Evolutionary conservation across 768 basidiomycete genomes (phyloP), one percentile per base, ranked within the genome.

Genomic region (Agaricus subrufescens): DNA sequence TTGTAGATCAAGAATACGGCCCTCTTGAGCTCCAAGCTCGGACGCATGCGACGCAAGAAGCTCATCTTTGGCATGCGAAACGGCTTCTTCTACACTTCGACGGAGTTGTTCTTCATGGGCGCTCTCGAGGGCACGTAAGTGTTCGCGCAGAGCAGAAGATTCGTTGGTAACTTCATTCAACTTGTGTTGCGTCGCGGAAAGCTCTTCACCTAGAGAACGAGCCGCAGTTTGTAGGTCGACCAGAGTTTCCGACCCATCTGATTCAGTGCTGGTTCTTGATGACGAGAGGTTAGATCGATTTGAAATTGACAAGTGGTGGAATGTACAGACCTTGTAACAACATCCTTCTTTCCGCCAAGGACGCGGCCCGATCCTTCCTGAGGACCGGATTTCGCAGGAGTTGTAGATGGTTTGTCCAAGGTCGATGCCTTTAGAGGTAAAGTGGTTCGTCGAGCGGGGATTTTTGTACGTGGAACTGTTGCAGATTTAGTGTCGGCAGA

Each of bases 71-170:
- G 52, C 45, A 31, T 46, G 44, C 23, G 37, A 46, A 25, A 46
- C 44, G 5, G 52, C 44, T n/a, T 53, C 29, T 37, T 53, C 52
- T 11, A 46, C 52, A 14, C 52, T 53, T 31, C 34, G 52, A 26
- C 52, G 44, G 9, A 53, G 52, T 34, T 53, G 46, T 26, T 38
- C 54, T 6, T 56, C 42, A 26, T 49, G 26, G 8, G 46, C 25
- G 11, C 46, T 29, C 15, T 56, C 54, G 27, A 56, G 54, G 29
- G 48, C n/a, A 12, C 42, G 39, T 11, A 56, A 49, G 46, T 44
- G 54, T n/a, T 56, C 54, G 15, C 42, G 38, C 6, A 56, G 40
- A n/a, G 47, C 47, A 19, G 54, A 42, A n/a, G 38, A 56, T 39
- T 43, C 47, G 29, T 56, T 48, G 4, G 47, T 56, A 6, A 10